Evolutionary conservation across 2,329 filamentous ascomycete genomes (phyloP).

Genomic region (Dactylellina drechsleri): DNA sequence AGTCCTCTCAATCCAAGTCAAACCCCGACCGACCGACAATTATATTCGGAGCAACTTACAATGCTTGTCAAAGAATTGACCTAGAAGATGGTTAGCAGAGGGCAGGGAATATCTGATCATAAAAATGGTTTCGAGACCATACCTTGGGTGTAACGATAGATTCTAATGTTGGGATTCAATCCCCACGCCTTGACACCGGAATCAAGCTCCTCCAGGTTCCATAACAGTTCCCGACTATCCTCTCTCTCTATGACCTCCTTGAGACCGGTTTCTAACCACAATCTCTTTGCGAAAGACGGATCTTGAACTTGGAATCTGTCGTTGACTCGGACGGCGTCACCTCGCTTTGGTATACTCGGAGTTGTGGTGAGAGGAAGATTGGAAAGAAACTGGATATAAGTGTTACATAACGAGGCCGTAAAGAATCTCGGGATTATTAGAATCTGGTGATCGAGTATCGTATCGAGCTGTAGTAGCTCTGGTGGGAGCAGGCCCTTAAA

Average conservation of each 20-base stretch:
- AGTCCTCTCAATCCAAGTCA: conserved; percentile 4
- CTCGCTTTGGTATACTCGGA: conserved; percentile 79
- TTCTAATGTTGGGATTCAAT: conserved; percentile 85
- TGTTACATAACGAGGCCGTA: conserved; percentile 77
- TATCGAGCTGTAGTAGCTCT: conserved; percentile 70
- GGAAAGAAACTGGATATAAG: conserved; percentile 78
- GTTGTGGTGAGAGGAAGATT: conserved; percentile 78
- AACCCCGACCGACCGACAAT: conserved; percentile 6
- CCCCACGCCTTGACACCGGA: conserved; percentile 71
- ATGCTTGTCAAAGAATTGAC: conserved; percentile 92
- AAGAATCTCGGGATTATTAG: conserved; percentile 79
- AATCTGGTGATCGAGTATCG: conserved; percentile 72
- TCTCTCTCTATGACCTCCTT: conserved; percentile 67
- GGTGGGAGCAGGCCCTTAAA: conserved; percentile 76
- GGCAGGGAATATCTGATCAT: conserved; percentile 57
- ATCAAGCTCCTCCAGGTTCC: conserved; percentile 53
- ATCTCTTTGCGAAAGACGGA: conserved; percentile 73
- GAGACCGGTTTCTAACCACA: conserved; percentile 83
- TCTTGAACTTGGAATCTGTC: conserved; percentile 88
- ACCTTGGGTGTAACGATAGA: conserved; percentile 78
- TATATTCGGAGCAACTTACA: conserved; percentile 70
- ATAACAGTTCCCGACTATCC: conserved; percentile 57
- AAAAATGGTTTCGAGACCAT: neutral
- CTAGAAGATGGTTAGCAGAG: conserved; percentile 60
- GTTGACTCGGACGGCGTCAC: conserved; percentile 85